Base-by-base conservation (phyloP, 176 grass and related monocot genomes). In the Carex kokanica region DNA sequence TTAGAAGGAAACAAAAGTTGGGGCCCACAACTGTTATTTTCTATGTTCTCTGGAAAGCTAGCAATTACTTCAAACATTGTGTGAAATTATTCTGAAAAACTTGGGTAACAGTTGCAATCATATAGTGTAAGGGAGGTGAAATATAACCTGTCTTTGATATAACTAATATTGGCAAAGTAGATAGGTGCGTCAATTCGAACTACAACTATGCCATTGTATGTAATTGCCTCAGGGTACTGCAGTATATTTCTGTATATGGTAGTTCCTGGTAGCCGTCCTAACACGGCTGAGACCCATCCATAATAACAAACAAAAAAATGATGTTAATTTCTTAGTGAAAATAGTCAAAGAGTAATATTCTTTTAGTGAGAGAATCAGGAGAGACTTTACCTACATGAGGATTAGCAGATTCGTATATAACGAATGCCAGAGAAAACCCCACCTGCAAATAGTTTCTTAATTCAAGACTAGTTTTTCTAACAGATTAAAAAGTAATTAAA, bases 81-180 rank as follows among this genome's bases (percentile, higher is more conserved):
- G 6, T 62, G 36, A 81, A 63, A 62, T 45, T 63, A 45, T 81
- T 81, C 78, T 54, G 49, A 55, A 9, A 54, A 55, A 54, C 24
- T 16, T 17, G 24, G 15, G 17, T 41, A 70, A 17, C 17, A 70
- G 31, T 18, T 70, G 15, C 66, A 43, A 70, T 18, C 15, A 0
- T 34, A 10, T 23, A 56, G 27, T 56, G 29, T 67, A 29, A 58
- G 12, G 20, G 78, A 67, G 72, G 20, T 60, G 17, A 70, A 36
- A 3, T 40, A n/a, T 54, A 55, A 92, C 95, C 92, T 98, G 79
- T 98, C 95, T 79, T 98, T 98, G 79, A 98, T 91, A 73, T 93
- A 94, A 84, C 87, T 94, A 62, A 94, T 98, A 79, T 98, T 98
- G 52, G 95, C 95, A 87, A 98, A 98, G 88, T 98, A 98, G 16